Evolutionary conservation across 768 basidiomycete genomes (phyloP), one percentile per base, ranked within the genome.

Genomic region (Boletellus ananas): DNA sequence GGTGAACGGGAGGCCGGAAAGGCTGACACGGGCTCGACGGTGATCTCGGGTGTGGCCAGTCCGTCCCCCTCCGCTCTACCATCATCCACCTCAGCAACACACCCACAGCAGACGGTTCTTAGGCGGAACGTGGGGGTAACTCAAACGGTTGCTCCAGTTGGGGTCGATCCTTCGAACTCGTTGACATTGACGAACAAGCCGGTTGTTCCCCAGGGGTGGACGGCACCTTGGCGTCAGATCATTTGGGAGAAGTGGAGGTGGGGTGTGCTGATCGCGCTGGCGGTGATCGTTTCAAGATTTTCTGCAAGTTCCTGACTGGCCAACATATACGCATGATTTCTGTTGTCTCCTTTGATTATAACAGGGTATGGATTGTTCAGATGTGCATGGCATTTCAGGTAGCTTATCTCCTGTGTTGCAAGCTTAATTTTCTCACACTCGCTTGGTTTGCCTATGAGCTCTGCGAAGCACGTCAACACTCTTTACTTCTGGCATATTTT

Each of bases 241-340:
- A 62, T 91, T 10, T 87, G 81, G 80, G 87, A 91, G 64, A 90
- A 90, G 62, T 92, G 89, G 89, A 74, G 87, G 52, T 86, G 87
- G 80, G 90, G 88, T 18, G 76, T 85, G 14, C 63, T 92, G 52
- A 84, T 91, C 49, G 85, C 82, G 6, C 67, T 92, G 40, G 89
- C 89, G 1, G 82, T 91, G 18, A 68, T 91, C 44, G 80, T 92
- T 11, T 90, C 88, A 29, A 78, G 86, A 55, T 74, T 91, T 56
- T 86, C 87, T 23, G 79, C 85, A 25, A 72, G 69, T 52, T 59
- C 66, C 47, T 70, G 57, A 35, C 39, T 5, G 20, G 40, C 45
- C 29, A 8, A 35, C 39, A 44, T 14, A 37, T n/a, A 14, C 40
- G 31, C 51, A 43, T 46, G 27, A n/a, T 51, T 47, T 20, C 44